Evolutionary conservation across 2,329 filamentous ascomycete species (phyloP).

Genomic region (Aspergillus terreus): DNA sequence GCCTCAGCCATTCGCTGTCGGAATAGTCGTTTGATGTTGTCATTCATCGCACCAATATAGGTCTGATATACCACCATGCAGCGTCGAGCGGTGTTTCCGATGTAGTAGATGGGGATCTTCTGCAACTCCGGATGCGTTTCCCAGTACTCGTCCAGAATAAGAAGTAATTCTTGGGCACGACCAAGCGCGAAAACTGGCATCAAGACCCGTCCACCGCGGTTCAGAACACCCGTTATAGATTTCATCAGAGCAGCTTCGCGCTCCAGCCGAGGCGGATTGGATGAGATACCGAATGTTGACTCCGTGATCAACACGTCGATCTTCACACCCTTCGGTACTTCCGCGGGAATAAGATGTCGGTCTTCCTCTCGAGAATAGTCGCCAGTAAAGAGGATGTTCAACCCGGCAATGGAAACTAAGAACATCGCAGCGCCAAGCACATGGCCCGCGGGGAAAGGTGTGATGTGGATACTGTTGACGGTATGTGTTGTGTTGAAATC

Average conservation of each 20-base stretch:
- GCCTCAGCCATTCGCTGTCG: constrained; percentile 87
- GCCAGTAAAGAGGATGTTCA: constrained; percentile 96
- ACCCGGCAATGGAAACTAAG: constrained; percentile 89
- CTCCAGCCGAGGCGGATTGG: constrained; percentile 84
- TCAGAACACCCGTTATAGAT: constrained; percentile 84
- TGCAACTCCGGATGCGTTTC: constrained; percentile 82
- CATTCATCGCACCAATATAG: constrained; percentile 97
- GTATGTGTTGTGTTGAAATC: constrained; percentile 98
- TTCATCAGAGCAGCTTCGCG: constrained; percentile 94
- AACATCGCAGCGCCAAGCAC: constrained; percentile 99
- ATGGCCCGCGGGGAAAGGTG: constrained; percentile 93
- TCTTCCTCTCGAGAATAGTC: constrained; percentile 97
- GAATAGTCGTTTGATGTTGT: constrained; percentile 97
- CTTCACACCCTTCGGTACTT: constrained; percentile 82
- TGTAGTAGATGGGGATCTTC: constrained; percentile 94
- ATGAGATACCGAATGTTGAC: constrained; percentile 93
- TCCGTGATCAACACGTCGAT: constrained; percentile 97
- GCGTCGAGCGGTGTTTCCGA: constrained; percentile 87
- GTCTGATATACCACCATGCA: constrained; percentile 99
- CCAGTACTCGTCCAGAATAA: constrained; percentile 98
- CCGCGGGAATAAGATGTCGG: constrained; percentile 88
- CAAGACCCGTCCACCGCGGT: constrained; percentile 84
- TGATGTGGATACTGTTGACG: constrained; percentile 93
- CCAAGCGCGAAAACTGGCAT: constrained; percentile 96
- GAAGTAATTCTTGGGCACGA: constrained; percentile 84